phyloP scores from a whole-genome alignment of 805 yeast genomes.

The Candida odintsovae region DNA sequence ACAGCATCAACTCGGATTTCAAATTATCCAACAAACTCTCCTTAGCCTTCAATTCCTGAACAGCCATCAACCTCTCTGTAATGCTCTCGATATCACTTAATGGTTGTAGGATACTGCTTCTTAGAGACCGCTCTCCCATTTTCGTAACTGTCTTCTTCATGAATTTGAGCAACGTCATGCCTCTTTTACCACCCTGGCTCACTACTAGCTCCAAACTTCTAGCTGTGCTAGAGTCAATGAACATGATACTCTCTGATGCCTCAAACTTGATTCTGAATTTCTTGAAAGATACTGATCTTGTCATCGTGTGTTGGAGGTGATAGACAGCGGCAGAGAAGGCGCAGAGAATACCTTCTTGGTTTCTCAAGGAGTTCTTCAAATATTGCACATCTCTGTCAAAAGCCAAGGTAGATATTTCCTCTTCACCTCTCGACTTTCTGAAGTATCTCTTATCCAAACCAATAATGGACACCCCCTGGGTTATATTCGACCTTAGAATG shows the following conservation, averaged over 20 bases:
- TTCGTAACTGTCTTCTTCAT: constrained; percentile 36
- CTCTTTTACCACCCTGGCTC: constrained; percentile 26
- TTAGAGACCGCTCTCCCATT: constrained; percentile 40
- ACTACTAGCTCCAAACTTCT: constrained; percentile 34
- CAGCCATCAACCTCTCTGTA: constrained; percentile 30
- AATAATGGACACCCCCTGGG: constrained; percentile 20
- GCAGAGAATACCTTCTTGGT: constrained; percentile 26
- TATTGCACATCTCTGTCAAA: constrained; percentile 18
- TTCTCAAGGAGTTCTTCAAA: constrained; percentile 21
- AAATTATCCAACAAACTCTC: constrained; percentile 15
- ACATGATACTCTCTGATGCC: constrained; percentile 35
- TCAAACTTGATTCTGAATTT: constrained; percentile 33
- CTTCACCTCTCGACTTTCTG: constrained; percentile 22
- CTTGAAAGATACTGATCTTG: constrained; percentile 15
- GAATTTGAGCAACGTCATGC: constrained; percentile 30
- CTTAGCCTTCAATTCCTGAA: constrained; percentile 28
- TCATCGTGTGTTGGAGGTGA: constrained; percentile 16
- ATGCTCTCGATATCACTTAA: constrained; percentile 34
- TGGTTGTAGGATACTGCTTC: constrained; percentile 42
- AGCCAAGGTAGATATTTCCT: constrained; percentile 10
- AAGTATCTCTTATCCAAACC: constrained; percentile 24
- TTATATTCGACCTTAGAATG: constrained; percentile 29
- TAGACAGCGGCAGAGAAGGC: constrained; percentile 30
- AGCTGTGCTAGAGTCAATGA: constrained; percentile 36
- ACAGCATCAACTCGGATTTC: constrained; percentile 18